Evolutionary conservation across 2,329 filamentous ascomycete species (phyloP).

Genomic region (Trichoderma gracile): DNA sequence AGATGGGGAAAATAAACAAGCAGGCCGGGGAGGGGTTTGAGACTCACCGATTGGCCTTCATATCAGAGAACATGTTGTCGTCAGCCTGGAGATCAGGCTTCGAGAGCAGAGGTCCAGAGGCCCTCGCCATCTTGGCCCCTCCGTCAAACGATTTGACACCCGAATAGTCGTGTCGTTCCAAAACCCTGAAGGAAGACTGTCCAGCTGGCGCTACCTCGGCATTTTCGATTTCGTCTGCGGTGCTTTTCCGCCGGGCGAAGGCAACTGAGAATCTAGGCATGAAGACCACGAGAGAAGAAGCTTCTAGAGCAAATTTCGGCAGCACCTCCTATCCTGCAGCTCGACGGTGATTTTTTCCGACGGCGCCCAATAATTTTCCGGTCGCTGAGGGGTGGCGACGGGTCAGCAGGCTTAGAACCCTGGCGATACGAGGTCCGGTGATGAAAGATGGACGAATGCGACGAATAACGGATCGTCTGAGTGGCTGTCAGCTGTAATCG

Average conservation of each 20-base stretch:
- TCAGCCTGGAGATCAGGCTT: constrained; percentile 45
- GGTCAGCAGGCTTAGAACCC: constrained; percentile 17
- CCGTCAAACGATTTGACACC: constrained; percentile 53
- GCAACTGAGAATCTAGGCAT: constrained; percentile 65
- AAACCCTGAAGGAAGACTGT: constrained; percentile 58
- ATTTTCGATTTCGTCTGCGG: constrained; percentile 57
- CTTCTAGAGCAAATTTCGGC: constrained; percentile 9
- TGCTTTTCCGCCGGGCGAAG: constrained; percentile 61
- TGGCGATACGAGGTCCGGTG: constrained; percentile 25
- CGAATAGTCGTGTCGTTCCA: constrained; percentile 53
- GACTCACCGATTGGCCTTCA: constrained; percentile 58
- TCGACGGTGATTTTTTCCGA: constrained; percentile 26
- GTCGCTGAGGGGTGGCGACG: constrained; percentile 17
- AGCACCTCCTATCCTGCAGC: constrained; percentile 23
- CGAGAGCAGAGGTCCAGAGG: constrained; percentile 40
- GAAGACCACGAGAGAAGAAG: constrained; percentile 40
- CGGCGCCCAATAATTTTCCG: constrained; percentile 21
- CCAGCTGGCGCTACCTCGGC: constrained; percentile 45
- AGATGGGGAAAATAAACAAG: background rate
- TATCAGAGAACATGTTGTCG: constrained; percentile 60
- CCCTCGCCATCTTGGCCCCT: constrained; percentile 46
- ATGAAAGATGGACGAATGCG: constrained; percentile 12
- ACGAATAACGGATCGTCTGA: constrained; percentile 18
- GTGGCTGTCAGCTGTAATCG: constrained; percentile 19
- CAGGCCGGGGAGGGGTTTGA: background rate